These are phyloP conservation scores for Glebionis coronaria DNA, from an alignment of 129 eudicot genomes.

Conservation along the genomic window DNA sequence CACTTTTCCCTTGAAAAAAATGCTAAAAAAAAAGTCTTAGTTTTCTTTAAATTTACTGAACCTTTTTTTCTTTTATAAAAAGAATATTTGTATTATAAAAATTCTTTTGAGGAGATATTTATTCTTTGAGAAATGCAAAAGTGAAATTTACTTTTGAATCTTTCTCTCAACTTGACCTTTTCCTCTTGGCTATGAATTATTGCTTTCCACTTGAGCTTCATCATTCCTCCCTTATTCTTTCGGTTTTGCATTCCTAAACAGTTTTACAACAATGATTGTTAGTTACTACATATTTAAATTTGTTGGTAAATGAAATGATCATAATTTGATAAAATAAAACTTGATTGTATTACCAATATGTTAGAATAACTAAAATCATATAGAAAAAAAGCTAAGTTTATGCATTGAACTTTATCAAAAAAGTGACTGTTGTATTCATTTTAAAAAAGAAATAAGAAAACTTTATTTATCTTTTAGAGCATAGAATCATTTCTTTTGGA, in stretches of 20 bases:
- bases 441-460: neutral
- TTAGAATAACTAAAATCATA: neutral
- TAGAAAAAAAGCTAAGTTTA: neutral
- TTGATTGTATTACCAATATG: neutral
- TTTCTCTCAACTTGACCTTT: slow-evolving; percentile 33
- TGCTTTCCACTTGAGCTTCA: slow-evolving; percentile 35
- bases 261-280: neutral
- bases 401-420: slow-evolving; percentile 7
- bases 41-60: too few relatives aligned
- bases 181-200: slow-evolving; percentile 34
- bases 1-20: too few relatives aligned
- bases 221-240: slow-evolving; percentile 28
- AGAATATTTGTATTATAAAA: neutral
- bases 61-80: neutral
- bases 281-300: neutral
- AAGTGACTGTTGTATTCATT: slow-evolving; percentile 11
- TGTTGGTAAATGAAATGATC: neutral
- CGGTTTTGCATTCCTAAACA: neutral
- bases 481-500: slow-evolving; percentile 16
- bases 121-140: slow-evolving; percentile 29
- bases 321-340: neutral
- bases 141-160: slow-evolving; percentile 34
- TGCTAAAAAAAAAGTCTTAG: too few relatives aligned
- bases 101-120: slow-evolving; percentile 20
- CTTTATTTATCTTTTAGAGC: slow-evolving; percentile 8